Base-by-base conservation (phyloP, 2,329 filamentous ascomycete species). In the Fusarium coffeatum region DNA sequence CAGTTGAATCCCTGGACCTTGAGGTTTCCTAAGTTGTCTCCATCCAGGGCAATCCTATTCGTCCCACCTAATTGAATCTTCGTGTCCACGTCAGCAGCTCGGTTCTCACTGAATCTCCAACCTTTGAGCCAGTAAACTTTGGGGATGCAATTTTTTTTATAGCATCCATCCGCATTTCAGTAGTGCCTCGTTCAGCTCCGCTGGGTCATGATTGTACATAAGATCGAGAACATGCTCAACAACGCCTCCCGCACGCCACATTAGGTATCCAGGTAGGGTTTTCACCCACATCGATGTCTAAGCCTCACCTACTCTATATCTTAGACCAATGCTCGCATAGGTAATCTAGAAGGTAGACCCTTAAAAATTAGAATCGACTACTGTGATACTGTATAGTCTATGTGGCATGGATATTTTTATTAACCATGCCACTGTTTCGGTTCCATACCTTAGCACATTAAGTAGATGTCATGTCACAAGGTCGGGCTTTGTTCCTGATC, bases 21-120 rank as follows among this genome's bases (percentile, higher is more conserved):
- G 12, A 13, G 28, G 28, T 30, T 51, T 27, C 23, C 57, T 43
- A 28, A 28, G 27, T 28, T 55, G 59, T 55, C 58, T 56, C 55
- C 49, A 62, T 41, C n/a, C 27, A 32, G 40, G 15, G 27, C 16
- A 34, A 51, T 51, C 50, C 41, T 50, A 40, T 45, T 65, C 22
- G 67, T 69, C 50, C 40, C 58, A 47, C 41, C 20, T 30, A 53
- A 55, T 42, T 43, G 20, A 59, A 55, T 54, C 53, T 51, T 66
- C 68, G 55, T 71, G 69, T 72, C 69, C 69, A 56, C 69, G 69
- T 72, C 69, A 72, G 69, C 68, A 66, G 51, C 53, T 62, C 68
- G 62, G 51, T 49, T 66, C 51, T 37, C 49, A 51, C 34, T 51
- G 47, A 61, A 51, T 34, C 54, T 50, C 45, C 43, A 56, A 48